Conservation (phyloP, 164 flowering plant genomes). For the Magnolia sinica region DNA sequence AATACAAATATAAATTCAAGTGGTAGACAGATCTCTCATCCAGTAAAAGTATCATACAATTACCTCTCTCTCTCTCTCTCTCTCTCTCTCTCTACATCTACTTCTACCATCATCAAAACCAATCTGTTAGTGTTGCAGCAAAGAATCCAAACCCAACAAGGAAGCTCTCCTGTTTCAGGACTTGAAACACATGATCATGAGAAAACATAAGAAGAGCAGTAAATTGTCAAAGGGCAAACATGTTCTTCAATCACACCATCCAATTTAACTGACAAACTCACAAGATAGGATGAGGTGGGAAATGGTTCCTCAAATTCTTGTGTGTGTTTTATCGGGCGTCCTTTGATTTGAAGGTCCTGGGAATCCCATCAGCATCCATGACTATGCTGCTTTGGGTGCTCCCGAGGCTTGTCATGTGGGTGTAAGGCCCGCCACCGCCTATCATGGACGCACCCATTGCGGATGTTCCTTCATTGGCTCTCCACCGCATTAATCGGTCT, state of each 20-base stretch:
- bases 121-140: background rate
- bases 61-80: background rate
- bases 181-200: background rate
- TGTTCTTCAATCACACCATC: background rate
- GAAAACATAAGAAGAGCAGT: background rate
- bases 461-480: slow-evolving; percentile 28
- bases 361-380: slow-evolving; percentile 36
- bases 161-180: background rate
- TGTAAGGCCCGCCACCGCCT: background rate
- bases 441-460: slow-evolving; percentile 6
- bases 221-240: background rate
- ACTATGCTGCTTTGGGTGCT: slow-evolving; percentile 22
- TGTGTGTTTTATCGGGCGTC: slow-evolving; percentile 26
- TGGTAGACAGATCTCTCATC: background rate
- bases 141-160: background rate
- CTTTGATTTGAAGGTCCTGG: slow-evolving; percentile 35
- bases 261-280: background rate
- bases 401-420: background rate
- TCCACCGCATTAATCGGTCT: slow-evolving; percentile 36
- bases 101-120: background rate
- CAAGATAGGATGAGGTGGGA: no score
- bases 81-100: background rate
- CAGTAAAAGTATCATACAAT: background rate
- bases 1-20: background rate
- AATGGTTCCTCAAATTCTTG: background rate